Evolutionary conservation across 148 eudicot genomes (phyloP).

Genomic region (Euryodendron excelsum): DNA sequence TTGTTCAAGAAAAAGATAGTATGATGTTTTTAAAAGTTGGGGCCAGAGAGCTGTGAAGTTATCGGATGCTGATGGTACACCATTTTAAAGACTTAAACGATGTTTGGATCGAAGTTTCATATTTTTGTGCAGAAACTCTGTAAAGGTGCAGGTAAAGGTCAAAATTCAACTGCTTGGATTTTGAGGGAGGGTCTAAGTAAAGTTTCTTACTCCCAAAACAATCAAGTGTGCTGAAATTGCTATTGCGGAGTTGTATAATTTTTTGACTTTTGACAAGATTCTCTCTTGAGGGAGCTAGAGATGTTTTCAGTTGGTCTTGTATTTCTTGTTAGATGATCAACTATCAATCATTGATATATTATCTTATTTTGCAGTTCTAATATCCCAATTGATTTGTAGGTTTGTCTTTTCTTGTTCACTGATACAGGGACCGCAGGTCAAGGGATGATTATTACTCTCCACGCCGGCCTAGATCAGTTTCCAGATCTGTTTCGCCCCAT

Average conservation of each 20-base stretch:
- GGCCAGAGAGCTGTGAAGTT: conserved; percentile 55
- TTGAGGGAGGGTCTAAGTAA: conserved; percentile 14
- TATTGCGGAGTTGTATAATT: background rate
- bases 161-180: conserved; percentile 36
- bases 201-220: background rate
- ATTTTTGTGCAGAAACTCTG: conserved; percentile 50
- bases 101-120: conserved; percentile 57
- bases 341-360: background rate
- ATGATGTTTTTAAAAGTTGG: conserved; percentile 51
- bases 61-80: conserved; percentile 56
- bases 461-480: conserved; percentile 40
- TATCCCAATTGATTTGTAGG: background rate
- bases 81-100: conserved; percentile 48
- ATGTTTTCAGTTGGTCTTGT: conserved; percentile 1
- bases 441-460: conserved; percentile 36
- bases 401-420: conserved; percentile 12
- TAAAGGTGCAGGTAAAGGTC: conserved; percentile 79
- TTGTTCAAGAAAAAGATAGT: conserved; percentile 59
- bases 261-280: background rate
- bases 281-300: background rate
- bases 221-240: background rate
- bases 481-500: conserved; percentile 47
- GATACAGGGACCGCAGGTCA: conserved; percentile 27
- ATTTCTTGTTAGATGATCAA: conserved; percentile 4
- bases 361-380: background rate